Conservation (phyloP, 1,284 basidiomycete genomes). For the Leccinum angustisporum region DNA sequence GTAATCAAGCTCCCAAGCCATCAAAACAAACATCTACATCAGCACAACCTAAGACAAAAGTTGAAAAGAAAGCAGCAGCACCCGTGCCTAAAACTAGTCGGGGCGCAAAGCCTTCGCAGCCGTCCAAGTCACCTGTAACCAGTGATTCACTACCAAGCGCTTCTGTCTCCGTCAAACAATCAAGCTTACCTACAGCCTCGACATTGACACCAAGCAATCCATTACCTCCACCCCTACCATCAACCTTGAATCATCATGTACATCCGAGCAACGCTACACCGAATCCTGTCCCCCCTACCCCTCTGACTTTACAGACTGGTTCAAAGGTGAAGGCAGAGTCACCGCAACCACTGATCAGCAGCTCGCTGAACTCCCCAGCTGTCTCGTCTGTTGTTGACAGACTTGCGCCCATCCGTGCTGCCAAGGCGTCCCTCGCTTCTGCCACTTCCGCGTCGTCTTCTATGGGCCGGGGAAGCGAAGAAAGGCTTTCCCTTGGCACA, state of each 20-base stretch:
- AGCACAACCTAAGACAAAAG: conserved; percentile 5
- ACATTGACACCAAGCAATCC: not conserved
- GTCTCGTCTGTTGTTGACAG: conserved; percentile 19
- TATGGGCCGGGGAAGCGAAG: conserved; percentile 4
- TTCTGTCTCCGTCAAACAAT: not conserved
- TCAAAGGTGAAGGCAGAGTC: conserved; percentile 23
- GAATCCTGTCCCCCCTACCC: not conserved
- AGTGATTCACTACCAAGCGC: conserved; percentile 22
- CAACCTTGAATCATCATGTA: conserved; percentile 1
- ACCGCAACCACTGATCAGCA: conserved; percentile 5
- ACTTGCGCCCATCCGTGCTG: conserved; percentile 35
- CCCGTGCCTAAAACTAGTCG: not conserved
- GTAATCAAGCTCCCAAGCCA: conserved; percentile 16
- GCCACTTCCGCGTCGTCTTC: conserved; percentile 6
- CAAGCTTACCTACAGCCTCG: not conserved
- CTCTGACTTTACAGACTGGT: conserved; percentile 13
- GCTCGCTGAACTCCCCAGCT: conserved; percentile 14
- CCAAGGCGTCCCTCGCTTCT: conserved; percentile 27
- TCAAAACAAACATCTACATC: conserved; percentile 8
- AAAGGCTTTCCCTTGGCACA: not conserved
- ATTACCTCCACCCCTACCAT: not conserved
- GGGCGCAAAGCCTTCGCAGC: conserved; percentile 2
- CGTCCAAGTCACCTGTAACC: conserved; percentile 14
- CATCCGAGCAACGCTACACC: not conserved
- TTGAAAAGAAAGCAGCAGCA: conserved; percentile 6